Conservation (phyloP, 257 asterid species). For the Gardenia jasminoides region DNA sequence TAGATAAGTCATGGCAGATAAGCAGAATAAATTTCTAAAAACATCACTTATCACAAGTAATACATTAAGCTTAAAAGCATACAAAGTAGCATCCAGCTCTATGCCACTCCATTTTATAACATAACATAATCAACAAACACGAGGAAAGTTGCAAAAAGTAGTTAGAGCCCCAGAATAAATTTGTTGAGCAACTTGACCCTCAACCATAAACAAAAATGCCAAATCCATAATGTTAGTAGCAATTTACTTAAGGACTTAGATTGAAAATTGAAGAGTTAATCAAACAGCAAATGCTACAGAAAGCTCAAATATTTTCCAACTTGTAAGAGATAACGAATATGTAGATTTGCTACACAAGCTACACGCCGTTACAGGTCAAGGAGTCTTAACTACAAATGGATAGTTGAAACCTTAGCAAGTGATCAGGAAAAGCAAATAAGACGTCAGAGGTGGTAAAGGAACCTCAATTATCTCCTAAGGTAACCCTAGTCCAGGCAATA, state of each 20-base stretch:
- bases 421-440: neutral
- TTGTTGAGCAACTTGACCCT: neutral
- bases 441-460: neutral
- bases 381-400: neutral
- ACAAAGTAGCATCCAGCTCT: neutral
- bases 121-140: neutral
- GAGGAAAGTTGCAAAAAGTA: neutral
- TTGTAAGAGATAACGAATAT: neutral
- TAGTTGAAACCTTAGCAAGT: neutral
- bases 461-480: neutral
- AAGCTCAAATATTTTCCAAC: neutral
- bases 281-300: neutral
- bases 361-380: neutral
- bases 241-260: neutral
- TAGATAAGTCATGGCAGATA: neutral
- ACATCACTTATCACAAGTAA: neutral
- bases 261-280: neutral
- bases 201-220: neutral
- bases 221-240: neutral
- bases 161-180: neutral
- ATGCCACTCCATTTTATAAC: neutral
- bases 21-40: neutral
- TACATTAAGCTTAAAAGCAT: neutral
- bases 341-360: neutral
- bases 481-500: neutral